A percentile compares a stretch with the other conserved stretches of the same genome.
These are phyloP conservation scores for Dillenia suffruticosa DNA, from an alignment of 164 flowering plant species.

Conservation along the genomic window DNA sequence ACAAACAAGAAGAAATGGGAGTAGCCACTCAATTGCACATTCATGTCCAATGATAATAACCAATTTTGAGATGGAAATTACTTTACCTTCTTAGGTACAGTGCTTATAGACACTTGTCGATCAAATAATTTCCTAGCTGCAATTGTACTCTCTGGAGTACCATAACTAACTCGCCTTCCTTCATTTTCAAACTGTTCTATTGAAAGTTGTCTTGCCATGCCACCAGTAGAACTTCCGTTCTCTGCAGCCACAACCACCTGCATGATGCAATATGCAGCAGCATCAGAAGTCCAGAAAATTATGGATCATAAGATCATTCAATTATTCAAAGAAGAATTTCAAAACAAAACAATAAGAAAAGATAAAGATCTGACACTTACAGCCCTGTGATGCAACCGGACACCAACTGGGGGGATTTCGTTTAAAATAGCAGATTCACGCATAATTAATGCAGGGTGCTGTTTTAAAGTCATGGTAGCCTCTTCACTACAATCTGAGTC, in stretches of 20 bases:
- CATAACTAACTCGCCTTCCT: conserved; percentile 97
- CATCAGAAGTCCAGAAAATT: no score
- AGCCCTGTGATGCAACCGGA: conserved; percentile 92
- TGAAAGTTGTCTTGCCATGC: conserved; percentile 75
- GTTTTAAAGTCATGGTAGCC: conserved; percentile 92
- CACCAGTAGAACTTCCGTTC: conserved; percentile 82
- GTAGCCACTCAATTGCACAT: no score
- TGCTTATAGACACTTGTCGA: conserved; percentile 92
- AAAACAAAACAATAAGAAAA: not conserved
- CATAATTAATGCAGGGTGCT: conserved; percentile 49
- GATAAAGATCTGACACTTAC: conserved; percentile 41
- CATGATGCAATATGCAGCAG: not conserved
- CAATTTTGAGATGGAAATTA: conserved; percentile 1
- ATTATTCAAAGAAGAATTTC: no score
- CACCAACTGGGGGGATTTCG: conserved; percentile 61
- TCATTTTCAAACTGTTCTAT: conserved; percentile 86
- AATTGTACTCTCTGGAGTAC: conserved; percentile 93
- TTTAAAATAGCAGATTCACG: conserved; percentile 64
- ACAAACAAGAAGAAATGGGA: no score
- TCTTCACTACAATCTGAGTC: conserved; percentile 92
- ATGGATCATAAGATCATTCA: no score
- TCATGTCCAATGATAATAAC: no score
- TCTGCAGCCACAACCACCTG: conserved; percentile 77
- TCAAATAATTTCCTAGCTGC: conserved; percentile 96
- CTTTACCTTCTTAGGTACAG: conserved; percentile 95